Base-by-base conservation (phyloP, 148 eudicot species). In the Nyssa sinensis region DNA sequence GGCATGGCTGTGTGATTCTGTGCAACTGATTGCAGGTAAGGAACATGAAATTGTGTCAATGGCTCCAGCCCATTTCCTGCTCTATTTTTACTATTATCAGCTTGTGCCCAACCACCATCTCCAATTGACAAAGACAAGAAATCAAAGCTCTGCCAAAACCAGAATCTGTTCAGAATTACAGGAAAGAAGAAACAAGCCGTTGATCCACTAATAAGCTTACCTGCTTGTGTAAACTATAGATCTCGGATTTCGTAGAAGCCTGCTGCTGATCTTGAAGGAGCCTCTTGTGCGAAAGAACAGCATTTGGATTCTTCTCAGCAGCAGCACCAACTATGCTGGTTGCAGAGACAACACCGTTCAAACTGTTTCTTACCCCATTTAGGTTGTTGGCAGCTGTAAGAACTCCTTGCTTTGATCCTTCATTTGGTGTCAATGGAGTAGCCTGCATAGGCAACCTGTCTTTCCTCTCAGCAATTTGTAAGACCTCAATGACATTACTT, bases 401-500 rank as follows among this genome's bases (percentile, higher is more conserved):
- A 62, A 75, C n/a, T 57, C 64, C 47, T 76, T 34, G 70, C 3
- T 53, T 68, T 64, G 37, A 14, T 44, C 62, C 83, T 66, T 78
- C 86, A 67, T 24, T 27, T 35, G 71, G 5, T 19, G 37, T 64
- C 67, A 69, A 21, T 61, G 79, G 84, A 63, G 73, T 57, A 61
- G 75, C 35, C 64, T 72, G 81, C 71, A 27, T 39, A 66, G 60
- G 75, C 28, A 11, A 71, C 31, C 58, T 69, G 64, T 78, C 84
- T 71, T 74, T 82, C 73, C 74, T 82, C 73, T 80, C 89, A 7
- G 87, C 74, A 39, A 39, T 62, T 79, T 90, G 82, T 61, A 89
- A 74, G 75, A 59, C 87, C 57, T 86, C 86, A 72, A 89, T 93
- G 57, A 93, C 83, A 69, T 74, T 86, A 71, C 89, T 71, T 49